These are phyloP conservation scores for Porodaedalea pini DNA, from an alignment of 1,284 basidiomycete species.

Conservation along the genomic window DNA sequence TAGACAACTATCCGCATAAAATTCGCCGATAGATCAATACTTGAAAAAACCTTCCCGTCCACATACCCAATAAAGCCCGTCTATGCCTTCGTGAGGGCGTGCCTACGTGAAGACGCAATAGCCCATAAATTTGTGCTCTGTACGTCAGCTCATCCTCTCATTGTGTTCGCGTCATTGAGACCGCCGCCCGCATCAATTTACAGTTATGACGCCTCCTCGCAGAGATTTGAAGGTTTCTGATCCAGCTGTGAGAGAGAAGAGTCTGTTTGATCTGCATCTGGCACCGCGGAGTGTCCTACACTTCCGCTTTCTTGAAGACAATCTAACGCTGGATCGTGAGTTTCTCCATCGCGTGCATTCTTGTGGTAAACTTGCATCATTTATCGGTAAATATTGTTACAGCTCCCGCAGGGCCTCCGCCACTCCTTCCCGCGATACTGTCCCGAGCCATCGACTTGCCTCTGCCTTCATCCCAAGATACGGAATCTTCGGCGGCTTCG, in stretches of 20 bases:
- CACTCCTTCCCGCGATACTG: constrained; percentile 57
- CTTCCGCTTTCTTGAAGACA: constrained; percentile 70
- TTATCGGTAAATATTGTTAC: constrained; percentile 23
- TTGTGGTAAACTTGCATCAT: too few relatives aligned
- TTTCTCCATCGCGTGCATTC: constrained; percentile 11
- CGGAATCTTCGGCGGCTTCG: not conserved
- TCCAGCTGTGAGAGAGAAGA: constrained; percentile 60
- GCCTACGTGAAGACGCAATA: constrained; percentile 67
- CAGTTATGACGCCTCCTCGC: constrained; percentile 78
- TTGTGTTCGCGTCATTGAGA: not conserved
- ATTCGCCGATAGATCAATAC: constrained; percentile 76
- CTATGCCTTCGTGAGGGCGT: constrained; percentile 79
- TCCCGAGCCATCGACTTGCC: constrained; percentile 62
- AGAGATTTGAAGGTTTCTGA: constrained; percentile 80
- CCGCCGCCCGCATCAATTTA: constrained; percentile 6
- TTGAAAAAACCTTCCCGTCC: constrained; percentile 78
- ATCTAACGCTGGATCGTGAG: constrained; percentile 57
- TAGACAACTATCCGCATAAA: constrained; percentile 79
- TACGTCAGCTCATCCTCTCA: constrained; percentile 35
- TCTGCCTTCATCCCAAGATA: constrained; percentile 37
- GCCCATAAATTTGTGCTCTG: constrained; percentile 79
- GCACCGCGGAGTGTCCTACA: constrained; percentile 77
- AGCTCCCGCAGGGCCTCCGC: constrained; percentile 56
- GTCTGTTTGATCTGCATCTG: constrained; percentile 67
- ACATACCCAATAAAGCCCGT: constrained; percentile 73